phyloP scores from a whole-genome alignment of 805 yeast genomes.

The Candida germanica region DNA sequence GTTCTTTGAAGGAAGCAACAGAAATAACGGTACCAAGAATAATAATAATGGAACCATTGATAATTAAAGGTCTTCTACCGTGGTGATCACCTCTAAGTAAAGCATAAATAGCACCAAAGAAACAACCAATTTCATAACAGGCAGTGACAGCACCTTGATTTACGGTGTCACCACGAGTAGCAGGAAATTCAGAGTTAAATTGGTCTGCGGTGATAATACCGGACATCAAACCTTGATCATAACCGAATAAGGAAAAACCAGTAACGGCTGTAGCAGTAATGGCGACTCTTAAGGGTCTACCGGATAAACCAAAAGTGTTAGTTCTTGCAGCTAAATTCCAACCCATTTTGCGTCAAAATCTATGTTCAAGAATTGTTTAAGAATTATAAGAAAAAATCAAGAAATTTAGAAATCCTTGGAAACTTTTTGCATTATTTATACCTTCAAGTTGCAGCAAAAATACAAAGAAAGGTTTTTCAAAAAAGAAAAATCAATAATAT shows the following conservation, averaged over 20 bases:
- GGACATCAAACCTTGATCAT: conserved; percentile 44
- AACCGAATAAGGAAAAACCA: conserved; percentile 32
- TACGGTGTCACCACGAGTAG: conserved; percentile 33
- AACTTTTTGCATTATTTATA: conserved; percentile 5
- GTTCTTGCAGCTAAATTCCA: conserved; percentile 30
- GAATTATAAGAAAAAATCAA: not conserved
- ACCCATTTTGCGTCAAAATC: conserved; percentile 13
- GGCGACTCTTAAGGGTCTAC: conserved; percentile 41
- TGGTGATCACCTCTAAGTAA: conserved; percentile 36
- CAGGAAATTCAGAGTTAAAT: conserved; percentile 38
- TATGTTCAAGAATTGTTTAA: not conserved
- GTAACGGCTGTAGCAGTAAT: conserved; percentile 26
- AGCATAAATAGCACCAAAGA: conserved; percentile 43
- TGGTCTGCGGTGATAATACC: conserved; percentile 40
- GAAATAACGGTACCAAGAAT: conserved; percentile 42
- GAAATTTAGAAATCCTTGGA: not conserved
- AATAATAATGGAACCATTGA: conserved; percentile 36
- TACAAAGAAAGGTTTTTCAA: not conserved
- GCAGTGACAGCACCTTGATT: conserved; percentile 70
- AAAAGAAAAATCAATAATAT: no score
- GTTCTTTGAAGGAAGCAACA: conserved; percentile 32
- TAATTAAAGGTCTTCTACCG: conserved; percentile 43
- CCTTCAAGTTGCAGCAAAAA: conserved; percentile 1
- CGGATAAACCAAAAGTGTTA: conserved; percentile 54
- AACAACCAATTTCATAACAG: conserved; percentile 62